Percentiles rank a stretch among this genome's conserved stretches.
Conservation (phyloP, 169 alveolate species). For the Neospora caninum region DNA sequence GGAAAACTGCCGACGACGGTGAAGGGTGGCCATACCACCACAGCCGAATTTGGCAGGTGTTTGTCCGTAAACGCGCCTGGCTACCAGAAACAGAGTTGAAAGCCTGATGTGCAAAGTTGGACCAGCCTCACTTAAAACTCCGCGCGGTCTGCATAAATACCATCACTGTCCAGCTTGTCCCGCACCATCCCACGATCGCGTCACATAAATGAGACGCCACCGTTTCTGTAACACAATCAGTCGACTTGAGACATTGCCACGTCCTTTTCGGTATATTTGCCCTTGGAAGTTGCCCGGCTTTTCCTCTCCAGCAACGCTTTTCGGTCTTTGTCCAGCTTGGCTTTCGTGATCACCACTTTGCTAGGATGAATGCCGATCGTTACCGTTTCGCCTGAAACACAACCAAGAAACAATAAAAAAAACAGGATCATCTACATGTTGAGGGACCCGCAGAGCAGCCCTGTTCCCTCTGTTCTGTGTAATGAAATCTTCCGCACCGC, state of each 20-base stretch:
- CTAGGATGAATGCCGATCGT: slow-evolving; percentile 96
- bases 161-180: too few species aligned
- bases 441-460: neutral
- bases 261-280: slow-evolving; percentile 71
- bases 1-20: too few species aligned
- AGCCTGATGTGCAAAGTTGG: neutral
- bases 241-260: slow-evolving; percentile 49
- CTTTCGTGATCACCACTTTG: slow-evolving; percentile 95
- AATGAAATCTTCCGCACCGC: neutral
- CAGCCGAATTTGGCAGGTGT: too few species aligned
- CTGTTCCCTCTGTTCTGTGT: neutral
- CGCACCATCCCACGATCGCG: neutral
- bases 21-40: too few species aligned
- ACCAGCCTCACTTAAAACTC: neutral
- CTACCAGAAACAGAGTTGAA: neutral
- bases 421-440: neutral
- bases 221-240: neutral
- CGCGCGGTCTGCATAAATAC: neutral
- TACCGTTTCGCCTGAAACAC: slow-evolving; percentile 83
- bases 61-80: too few species aligned
- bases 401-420: neutral
- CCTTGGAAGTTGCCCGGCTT: slow-evolving; percentile 63
- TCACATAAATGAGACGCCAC: neutral
- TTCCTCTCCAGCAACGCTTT: slow-evolving; percentile 75
- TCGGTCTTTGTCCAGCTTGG: slow-evolving; percentile 86